These are phyloP conservation scores for Eucalyptus cladocalyx DNA, from an alignment of 345 rosid species.

Conservation along the genomic window DNA sequence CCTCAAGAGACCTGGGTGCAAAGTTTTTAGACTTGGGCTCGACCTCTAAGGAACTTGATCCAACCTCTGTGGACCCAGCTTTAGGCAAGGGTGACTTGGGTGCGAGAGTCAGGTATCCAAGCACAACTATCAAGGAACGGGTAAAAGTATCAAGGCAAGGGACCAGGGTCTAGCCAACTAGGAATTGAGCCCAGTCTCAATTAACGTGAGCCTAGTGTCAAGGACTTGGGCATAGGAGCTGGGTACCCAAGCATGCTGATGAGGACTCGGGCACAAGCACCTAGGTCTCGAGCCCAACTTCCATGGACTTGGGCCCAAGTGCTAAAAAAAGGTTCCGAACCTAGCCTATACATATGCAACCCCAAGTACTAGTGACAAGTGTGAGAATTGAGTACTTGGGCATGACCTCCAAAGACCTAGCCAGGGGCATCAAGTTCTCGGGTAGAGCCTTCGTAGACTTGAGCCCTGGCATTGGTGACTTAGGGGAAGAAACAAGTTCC, in stretches of 20 bases:
- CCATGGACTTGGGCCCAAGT: background rate
- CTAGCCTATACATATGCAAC: background rate
- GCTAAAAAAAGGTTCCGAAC: background rate
- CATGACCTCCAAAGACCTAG: background rate
- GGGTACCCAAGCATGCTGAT: fast-evolving
- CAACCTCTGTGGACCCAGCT: background rate
- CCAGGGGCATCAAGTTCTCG: fast-evolving
- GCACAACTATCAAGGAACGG: background rate
- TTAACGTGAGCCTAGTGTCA: background rate
- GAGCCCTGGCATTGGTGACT: background rate
- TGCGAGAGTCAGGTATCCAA: fast-evolving
- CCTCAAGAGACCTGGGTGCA: background rate
- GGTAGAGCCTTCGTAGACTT: fast-evolving
- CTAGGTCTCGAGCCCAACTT: background rate
- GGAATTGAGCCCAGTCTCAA: background rate
- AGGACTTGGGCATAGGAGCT: no score
- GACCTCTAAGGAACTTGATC: background rate
- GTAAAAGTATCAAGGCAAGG: background rate
- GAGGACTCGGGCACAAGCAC: fast-evolving
- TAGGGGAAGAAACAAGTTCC: background rate
- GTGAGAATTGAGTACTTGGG: background rate
- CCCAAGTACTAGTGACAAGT: background rate
- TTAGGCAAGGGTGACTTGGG: background rate
- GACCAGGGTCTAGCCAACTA: background rate
- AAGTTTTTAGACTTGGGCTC: background rate